Evolutionary conservation across 2,329 filamentous ascomycete species (phyloP).

Genomic region (Colletotrichum musicola): DNA sequence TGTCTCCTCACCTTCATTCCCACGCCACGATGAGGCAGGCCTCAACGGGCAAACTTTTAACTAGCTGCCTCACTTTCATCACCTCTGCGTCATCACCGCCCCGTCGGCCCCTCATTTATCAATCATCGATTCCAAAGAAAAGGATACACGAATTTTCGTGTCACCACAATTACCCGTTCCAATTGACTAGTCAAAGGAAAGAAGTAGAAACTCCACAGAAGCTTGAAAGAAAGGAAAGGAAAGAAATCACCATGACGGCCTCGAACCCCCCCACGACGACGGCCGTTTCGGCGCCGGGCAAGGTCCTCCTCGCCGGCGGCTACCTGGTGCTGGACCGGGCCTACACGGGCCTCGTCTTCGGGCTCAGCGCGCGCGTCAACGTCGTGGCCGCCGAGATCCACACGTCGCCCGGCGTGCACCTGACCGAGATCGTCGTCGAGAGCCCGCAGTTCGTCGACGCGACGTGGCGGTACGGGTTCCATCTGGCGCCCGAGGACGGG

Average conservation of each 20-base stretch:
- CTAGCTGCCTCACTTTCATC: slow-evolving; percentile 23
- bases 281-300: slow-evolving; percentile 91
- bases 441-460: slow-evolving; percentile 93
- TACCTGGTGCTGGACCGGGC: slow-evolving; percentile 92
- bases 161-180: not conserved
- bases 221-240: not conserved
- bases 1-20: slow-evolving; percentile 5
- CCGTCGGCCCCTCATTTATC: not conserved
- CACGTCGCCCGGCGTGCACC: slow-evolving; percentile 70
- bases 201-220: not conserved
- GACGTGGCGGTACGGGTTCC: slow-evolving; percentile 88
- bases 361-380: slow-evolving; percentile 76
- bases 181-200: not conserved
- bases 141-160: no score
- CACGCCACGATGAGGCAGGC: slow-evolving; percentile 9
- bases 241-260: not conserved
- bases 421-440: slow-evolving; percentile 83
- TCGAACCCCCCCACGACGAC: slow-evolving; percentile 51
- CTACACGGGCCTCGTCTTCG: slow-evolving; percentile 82
- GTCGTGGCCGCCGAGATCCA: slow-evolving; percentile 69
- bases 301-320: slow-evolving; percentile 93
- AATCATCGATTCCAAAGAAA: no score
- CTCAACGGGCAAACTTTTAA: slow-evolving; percentile 28
- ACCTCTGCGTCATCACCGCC: slow-evolving; percentile 33
- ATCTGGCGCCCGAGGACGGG: slow-evolving; percentile 76